These are phyloP conservation scores for Jatropha podagrica DNA, from an alignment of 441 rosid species.

Conservation along the genomic window DNA sequence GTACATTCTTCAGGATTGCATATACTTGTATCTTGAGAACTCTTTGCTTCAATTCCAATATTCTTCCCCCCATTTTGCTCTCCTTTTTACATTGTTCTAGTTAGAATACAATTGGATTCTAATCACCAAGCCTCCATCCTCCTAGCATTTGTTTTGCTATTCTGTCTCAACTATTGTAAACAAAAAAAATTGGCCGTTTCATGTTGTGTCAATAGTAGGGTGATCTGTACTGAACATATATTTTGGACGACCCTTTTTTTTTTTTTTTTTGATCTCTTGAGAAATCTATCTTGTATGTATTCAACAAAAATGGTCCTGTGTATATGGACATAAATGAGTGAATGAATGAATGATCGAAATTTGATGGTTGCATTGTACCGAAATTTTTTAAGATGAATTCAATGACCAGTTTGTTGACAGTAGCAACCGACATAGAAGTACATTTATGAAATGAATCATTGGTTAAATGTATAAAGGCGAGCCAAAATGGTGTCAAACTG, in stretches of 20 bases:
- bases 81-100: neutral
- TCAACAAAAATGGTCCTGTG: neutral
- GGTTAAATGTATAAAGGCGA: no score
- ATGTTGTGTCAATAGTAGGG: slow-evolving; percentile 29
- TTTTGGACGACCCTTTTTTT: neutral
- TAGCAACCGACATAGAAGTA: no score
- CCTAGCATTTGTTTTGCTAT: slow-evolving; percentile 10
- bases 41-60: slow-evolving; percentile 2
- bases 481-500: no score
- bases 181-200: neutral
- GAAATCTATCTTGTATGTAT: slow-evolving; percentile 4
- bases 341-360: slow-evolving; percentile 5
- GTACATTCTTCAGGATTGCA: slow-evolving; percentile 58
- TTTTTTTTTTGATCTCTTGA: neutral
- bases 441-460: no score
- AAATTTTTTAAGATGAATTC: neutral
- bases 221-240: slow-evolving; percentile 17
- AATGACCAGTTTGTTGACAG: no score
- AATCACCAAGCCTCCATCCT: slow-evolving; percentile 6
- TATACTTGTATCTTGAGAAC: slow-evolving; percentile 32
- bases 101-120: slow-evolving; percentile 30
- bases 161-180: slow-evolving; percentile 23
- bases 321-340: neutral
- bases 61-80: neutral
- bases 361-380: neutral